Evolutionary conservation across 495 filamentous ascomycete genomes (phyloP), one percentile per base, ranked within the genome.

Genomic region (Neurospora tetraspora): DNA sequence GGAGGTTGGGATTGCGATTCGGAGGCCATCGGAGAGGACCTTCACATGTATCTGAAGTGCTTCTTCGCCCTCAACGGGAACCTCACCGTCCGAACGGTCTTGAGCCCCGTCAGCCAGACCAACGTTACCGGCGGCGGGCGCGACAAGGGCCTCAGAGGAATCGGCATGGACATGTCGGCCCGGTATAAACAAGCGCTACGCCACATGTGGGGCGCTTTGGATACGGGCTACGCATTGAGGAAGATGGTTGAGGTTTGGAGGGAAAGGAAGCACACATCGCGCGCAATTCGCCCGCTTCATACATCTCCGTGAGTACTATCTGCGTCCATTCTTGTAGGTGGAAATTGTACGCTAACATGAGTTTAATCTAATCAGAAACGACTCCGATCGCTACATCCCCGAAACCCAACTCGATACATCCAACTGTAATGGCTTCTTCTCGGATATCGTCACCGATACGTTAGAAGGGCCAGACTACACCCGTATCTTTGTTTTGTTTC

Each of bases 1-100:
- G 87, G 88, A 9, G 89, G 89, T 37, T 91, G 89, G 89, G 89
- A 91, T 74, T 88, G 86, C 73, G 89, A 87, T 71, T 83, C 87
- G 6, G 89, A 89, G 43, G 89, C 90, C 16, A 91, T 92, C 72
- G 90, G 90, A 69, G 90, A 92, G 77, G 90, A 92, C 75, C 80
- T 92, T 78, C 90, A 92, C 80, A 92, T 92, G 90, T 89, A 91
- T 72, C 81, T 91, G 69, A 91, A 92, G 80, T 92, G 90, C 81
- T 92, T 91, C 80, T 91, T 91, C 71, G 88, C 88, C 5, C 84
- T 90, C 2, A 88, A 88, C 38, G 89, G 90, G 11, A 88, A 90
- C 73, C 72, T 92, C 45, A 86, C 88, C 5, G 78, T 78, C 69
- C 78, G 84, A 68, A 86, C 85, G 2, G 82, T 92, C 23, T 79